Evolutionary conservation across 2,329 filamentous ascomycete genomes (phyloP), one percentile per base, ranked within the genome.

Genomic region (Phoma herbarum): DNA sequence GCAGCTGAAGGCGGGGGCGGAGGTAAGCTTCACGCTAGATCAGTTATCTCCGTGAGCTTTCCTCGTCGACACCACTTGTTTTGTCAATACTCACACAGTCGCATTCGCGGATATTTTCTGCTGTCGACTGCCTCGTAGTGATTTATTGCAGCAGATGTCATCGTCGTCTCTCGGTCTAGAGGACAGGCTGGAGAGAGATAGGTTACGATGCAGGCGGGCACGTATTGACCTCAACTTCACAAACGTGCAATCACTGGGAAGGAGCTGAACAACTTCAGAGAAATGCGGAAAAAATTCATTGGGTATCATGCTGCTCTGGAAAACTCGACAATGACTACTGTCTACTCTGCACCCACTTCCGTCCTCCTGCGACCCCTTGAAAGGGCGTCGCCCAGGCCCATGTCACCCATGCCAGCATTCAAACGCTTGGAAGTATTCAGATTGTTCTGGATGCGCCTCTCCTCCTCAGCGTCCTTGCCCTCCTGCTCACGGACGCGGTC

Each of bases 401-500:
- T 43, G 11, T 68, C 61, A 7, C 57, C 61, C 31, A 71, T 39
- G 8, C 60, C 56, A n/a, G 65, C 58, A 14, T 67, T 65, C 35
- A 71, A 66, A 16, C 61, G 61, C 0, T 52, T 62, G 8, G 63
- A 57, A 12, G 66, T 59, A 28, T 68, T 67, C 31, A 57, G 49
- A n/a, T 60, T 61, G 4, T 60, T 56, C 43, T 57, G 65, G 16
- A 62, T 57, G 23, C 59, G 63, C 22, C 50, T 62, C 22, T 72
- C 71, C 44, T 75, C 73, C n/a, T 68, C 71, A 8, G 72, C 73
- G 45, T 75, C 74, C 48, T 75, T 68, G 3, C 64, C 66, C 16
- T 71, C 71, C n/a, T 68, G 68, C 41, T 64, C 62, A 16, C 70
- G 66, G 2, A 77, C 73, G 20, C 74, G 72, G 59, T 77, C 70